Evolutionary conservation across 1,284 basidiomycete genomes (phyloP).

Genomic region (Sanghuangporus weigelae): DNA sequence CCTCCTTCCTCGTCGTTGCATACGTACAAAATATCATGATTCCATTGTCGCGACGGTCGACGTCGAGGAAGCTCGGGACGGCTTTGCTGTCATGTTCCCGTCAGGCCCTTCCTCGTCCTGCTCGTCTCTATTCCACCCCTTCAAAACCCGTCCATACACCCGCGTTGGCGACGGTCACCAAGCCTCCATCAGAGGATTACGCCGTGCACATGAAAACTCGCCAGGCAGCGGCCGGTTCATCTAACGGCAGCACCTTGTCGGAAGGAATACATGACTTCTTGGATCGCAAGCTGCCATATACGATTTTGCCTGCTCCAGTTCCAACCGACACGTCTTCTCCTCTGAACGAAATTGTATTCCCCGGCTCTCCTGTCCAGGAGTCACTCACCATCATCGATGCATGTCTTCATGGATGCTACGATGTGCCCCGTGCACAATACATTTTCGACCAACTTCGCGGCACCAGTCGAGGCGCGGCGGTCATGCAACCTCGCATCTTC

Average conservation of each 20-base stretch:
- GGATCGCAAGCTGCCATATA: slow-evolving; percentile 40
- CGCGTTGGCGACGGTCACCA: slow-evolving; percentile 40
- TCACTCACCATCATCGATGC: slow-evolving; percentile 72
- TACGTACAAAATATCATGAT: slow-evolving; percentile 10
- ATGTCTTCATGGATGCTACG: slow-evolving; percentile 67
- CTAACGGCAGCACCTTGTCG: neutral
- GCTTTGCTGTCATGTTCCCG: slow-evolving; percentile 60
- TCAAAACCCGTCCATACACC: slow-evolving; percentile 49
- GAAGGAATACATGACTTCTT: slow-evolving; percentile 45
- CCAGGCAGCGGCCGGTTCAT: slow-evolving; percentile 16
- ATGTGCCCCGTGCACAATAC: slow-evolving; percentile 63
- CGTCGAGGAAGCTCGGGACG: slow-evolving; percentile 44
- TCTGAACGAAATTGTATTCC: slow-evolving; percentile 53
- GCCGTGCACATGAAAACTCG: slow-evolving; percentile 33
- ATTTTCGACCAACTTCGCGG: slow-evolving; percentile 59
- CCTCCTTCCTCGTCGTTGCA: slow-evolving; percentile 1
- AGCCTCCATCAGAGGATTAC: slow-evolving; percentile 31
- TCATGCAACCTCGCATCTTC: slow-evolving; percentile 39
- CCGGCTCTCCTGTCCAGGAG: slow-evolving; percentile 61
- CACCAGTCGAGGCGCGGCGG: slow-evolving; percentile 26
- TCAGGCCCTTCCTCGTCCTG: slow-evolving; percentile 60
- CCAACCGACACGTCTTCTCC: slow-evolving; percentile 38
- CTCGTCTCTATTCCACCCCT: slow-evolving; percentile 59
- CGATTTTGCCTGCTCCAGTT: slow-evolving; percentile 58
- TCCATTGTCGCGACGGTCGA: slow-evolving; percentile 40